These are phyloP conservation scores for Hymenotorrendiella dingleyae DNA, from an alignment of 2,329 filamentous ascomycete genomes.

Conservation along the genomic window DNA sequence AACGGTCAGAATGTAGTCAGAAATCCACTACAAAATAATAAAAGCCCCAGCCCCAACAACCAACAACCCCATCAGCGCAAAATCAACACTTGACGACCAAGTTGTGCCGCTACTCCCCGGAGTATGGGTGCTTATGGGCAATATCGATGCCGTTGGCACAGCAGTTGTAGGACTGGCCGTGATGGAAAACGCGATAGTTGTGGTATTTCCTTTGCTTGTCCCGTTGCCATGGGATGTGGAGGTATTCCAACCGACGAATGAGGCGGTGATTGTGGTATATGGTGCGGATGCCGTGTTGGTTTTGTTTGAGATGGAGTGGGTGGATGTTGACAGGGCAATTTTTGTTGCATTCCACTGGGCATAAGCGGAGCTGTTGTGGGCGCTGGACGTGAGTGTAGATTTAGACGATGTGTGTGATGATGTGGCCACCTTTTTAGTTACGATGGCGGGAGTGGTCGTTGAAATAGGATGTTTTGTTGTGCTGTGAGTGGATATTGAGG, in stretches of 20 bases:
- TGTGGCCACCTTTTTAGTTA: neutral
- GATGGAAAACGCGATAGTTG: neutral
- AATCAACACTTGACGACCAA: slow-evolving; percentile 2
- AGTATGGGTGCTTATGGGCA: neutral
- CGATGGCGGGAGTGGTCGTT: neutral
- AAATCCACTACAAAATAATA: neutral
- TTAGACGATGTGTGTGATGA: neutral
- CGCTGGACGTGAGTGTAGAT: neutral
- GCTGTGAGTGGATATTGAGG: neutral
- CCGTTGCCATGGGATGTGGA: neutral
- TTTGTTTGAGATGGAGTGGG: too few species aligned
- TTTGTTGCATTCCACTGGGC: neutral
- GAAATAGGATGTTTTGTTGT: neutral
- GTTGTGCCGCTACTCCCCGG: neutral
- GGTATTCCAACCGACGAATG: neutral
- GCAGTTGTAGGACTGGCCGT: neutral
- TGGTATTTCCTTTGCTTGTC: neutral
- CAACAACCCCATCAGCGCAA: neutral
- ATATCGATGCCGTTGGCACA: neutral
- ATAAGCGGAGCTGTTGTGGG: neutral
- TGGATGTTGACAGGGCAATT: neutral
- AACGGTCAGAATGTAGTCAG: too few species aligned
- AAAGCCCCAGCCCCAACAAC: neutral
- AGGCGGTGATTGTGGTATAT: neutral
- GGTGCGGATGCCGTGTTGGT: neutral